Base-by-base conservation (phyloP, 2,329 filamentous ascomycete species). In the Teratosphaeria pseudoeucalypti region DNA sequence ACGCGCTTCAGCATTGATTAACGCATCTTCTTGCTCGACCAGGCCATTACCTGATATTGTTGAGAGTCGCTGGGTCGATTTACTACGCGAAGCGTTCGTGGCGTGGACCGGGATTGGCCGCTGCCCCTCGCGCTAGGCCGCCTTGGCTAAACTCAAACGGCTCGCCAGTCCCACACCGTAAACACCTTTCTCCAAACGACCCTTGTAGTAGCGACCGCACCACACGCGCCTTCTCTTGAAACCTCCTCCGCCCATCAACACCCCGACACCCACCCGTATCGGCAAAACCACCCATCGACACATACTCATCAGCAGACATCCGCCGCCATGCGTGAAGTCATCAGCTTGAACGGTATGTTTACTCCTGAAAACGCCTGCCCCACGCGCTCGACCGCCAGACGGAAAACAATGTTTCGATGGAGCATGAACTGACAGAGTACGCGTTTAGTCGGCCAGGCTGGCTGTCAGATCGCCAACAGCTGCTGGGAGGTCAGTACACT, bases 381-480 rank as follows among this genome's bases (percentile, higher is more conserved):
- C 62, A 64, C 68, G 72, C 72, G 70, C 71, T 71, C 75, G 74
- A 77, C 74, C 77, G 75, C 76, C 73, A 66, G 52, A 58, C 64
- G 62, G 60, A 61, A 58, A 57, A 55, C 57, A 57, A 32, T 52
- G 56, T 60, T 37, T 57, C 56, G 34, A 58, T 52, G 55, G 37
- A 63, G 27, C 61, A 62, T 54, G 59, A 64, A 71, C 83, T 88
- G 75, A 88, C 80, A 66, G 68, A 73, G 64, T 65, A 72, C 78
- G 74, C 72, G 77, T 77, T 74, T 78, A 99, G 94, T 99, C 84
- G 94, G 94, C 81, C 94, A 99, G 86, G 94, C 94, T 77, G 94
- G 94, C 88, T 97, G 94, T 87, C 94, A 99, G 79, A 99, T 99
- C 76, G 94, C 92, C 82, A 99, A 99, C 84, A 94, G 94, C 72